A percentile compares a stretch with the other conserved stretches of the same genome.
Conservation (phyloP, 169 alveolate genomes). For the Cryptosporidium parvum region DNA sequence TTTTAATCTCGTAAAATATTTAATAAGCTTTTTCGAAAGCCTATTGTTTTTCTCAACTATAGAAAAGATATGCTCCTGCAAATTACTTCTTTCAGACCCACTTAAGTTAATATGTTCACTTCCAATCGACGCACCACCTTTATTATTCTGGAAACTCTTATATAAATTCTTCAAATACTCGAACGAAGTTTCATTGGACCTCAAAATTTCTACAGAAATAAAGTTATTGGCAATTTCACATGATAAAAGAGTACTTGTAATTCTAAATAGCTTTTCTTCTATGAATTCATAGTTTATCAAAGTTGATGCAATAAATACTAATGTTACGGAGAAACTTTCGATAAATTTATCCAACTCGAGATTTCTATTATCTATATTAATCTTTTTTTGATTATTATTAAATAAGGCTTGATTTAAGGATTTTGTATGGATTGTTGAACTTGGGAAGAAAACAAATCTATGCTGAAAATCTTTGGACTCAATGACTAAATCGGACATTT, state of each 20-base stretch:
- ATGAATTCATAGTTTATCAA: constrained; percentile 22
- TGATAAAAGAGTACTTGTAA: constrained; percentile 12
- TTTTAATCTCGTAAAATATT: neutral
- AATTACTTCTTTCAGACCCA: neutral
- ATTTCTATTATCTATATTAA: neutral
- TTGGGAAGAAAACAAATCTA: constrained; percentile 50
- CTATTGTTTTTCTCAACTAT: constrained; percentile 20
- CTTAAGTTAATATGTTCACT: neutral
- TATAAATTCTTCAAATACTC: constrained; percentile 1
- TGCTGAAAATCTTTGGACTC: constrained; percentile 38
- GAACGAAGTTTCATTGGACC: neutral
- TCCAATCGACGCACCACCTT: neutral
- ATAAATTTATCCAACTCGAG: neutral
- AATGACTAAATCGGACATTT: constrained; percentile 58
- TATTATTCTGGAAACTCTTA: neutral
- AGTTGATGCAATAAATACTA: constrained; percentile 53
- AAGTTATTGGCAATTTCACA: constrained; percentile 29
- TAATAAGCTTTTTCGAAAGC: constrained; percentile 9
- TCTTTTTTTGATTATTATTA: neutral
- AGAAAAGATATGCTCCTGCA: neutral
- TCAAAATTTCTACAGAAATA: constrained; percentile 23
- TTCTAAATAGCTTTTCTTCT: constrained; percentile 3
- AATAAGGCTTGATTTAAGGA: neutral
- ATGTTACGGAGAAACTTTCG: constrained; percentile 52
- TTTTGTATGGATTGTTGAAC: neutral